Evolutionary conservation across 139 green algal genomes (phyloP), one percentile per base, ranked within the genome.

Genomic region (Haematococcus sp.): DNA sequence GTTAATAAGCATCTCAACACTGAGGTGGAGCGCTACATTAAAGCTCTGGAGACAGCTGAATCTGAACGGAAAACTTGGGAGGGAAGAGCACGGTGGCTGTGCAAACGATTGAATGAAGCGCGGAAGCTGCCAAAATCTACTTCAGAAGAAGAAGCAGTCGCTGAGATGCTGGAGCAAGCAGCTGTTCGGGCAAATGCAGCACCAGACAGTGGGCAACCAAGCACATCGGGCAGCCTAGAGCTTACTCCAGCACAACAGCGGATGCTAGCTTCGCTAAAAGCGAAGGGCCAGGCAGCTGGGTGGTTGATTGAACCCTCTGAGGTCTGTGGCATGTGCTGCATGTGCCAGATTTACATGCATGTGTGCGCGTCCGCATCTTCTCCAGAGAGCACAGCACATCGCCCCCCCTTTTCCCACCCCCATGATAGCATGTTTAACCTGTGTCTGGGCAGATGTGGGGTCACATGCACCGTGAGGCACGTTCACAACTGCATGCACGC

Each of bases 221-320:
- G 35, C 58, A 63, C 44, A 34, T 52, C 69, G 4, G 32, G 69
- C 34, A 31, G 17, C 4, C 9, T 75, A 4, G 49, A 70, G 27
- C 68, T 68, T 2, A 69, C 63, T 25, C 64, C 68, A 31, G 77
- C 69, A 40, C 63, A 75, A 63, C 27, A 56, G 31, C 32, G 33
- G 19, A 28, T 76, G 61, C 44, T 82, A 23, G 72, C 63, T 3
- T 40, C 52, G 40, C 69, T 91, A 16, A 34, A 86, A n/a, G 49
- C 34, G 16, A 61, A 70, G 30, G 86, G 86, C 16, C 64, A 73
- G 44, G 69, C 55, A n/a, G 78, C 76, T 17, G 82, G 87, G 5
- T 92, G 87, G 87, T 63, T 92, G 1, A 66, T 88, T 7, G 4
- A 74, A 7, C 70, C 73, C 4, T 56, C 35, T 11, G 87, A 92